Conservation (phyloP, 108 stramenopile species). For the Phaeodactylum tricornutum region DNA sequence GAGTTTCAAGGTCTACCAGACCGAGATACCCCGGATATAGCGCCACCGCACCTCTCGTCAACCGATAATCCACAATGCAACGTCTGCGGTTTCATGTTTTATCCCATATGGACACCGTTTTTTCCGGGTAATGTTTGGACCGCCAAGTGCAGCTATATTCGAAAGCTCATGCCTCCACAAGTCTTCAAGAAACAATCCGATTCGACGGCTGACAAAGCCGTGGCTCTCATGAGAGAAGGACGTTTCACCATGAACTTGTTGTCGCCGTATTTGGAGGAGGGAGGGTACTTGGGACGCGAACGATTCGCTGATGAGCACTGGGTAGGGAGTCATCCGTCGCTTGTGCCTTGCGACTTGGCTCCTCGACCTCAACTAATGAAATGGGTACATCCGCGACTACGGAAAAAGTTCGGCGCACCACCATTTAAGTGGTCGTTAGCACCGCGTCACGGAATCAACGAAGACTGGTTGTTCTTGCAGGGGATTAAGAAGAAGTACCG, state of each 20-base stretch:
- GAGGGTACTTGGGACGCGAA: slow-evolving; percentile 32
- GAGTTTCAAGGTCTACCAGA: too few relatives aligned
- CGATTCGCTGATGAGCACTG: slow-evolving; percentile 40
- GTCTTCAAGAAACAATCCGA: slow-evolving; percentile 25
- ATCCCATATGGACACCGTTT: slow-evolving; percentile 32
- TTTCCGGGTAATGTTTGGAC: slow-evolving; percentile 45
- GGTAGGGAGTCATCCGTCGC: slow-evolving; percentile 40
- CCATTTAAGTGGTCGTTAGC: slow-evolving; percentile 19
- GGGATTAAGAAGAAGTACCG: neutral
- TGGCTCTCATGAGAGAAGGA: neutral
- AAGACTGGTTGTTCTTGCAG: slow-evolving; percentile 9
- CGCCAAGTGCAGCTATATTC: slow-evolving; percentile 34
- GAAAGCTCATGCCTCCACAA: slow-evolving; percentile 23
- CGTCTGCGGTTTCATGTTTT: slow-evolving; percentile 31
- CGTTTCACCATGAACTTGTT: neutral
- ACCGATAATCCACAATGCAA: too few relatives aligned
- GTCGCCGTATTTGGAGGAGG: slow-evolving; percentile 5
- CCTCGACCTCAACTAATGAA: neutral
- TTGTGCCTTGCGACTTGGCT: slow-evolving; percentile 27
- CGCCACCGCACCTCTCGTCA: too few relatives aligned
- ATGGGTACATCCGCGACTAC: neutral
- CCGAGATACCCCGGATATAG: too few relatives aligned
- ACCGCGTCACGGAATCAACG: slow-evolving; percentile 18
- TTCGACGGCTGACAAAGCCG: neutral
- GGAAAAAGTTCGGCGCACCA: slow-evolving; percentile 15